These are phyloP conservation scores for Phytophthora lateralis DNA, from an alignment of 352 stramenopile genomes.

Conservation along the genomic window DNA sequence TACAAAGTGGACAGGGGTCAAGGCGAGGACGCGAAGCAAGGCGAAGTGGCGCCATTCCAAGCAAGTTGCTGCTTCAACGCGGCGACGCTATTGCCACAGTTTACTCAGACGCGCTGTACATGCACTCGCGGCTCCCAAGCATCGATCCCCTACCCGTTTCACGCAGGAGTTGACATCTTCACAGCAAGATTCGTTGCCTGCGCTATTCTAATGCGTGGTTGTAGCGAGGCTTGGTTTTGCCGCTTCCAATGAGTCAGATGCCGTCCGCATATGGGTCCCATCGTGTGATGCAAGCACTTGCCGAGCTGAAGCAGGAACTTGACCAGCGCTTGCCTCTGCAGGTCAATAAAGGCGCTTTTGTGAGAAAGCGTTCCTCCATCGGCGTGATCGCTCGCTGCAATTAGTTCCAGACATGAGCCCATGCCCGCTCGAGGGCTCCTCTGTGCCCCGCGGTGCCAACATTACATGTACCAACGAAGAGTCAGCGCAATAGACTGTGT, in stretches of 20 bases:
- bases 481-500: conserved; percentile 14
- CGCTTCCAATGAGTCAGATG: conserved; percentile 20
- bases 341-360: not conserved
- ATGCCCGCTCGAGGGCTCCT: not conserved
- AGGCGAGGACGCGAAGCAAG: conserved; percentile 4
- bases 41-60: not conserved
- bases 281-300: conserved; percentile 4
- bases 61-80: conserved; percentile 11
- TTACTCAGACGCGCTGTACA: conserved; percentile 5
- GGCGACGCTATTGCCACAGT: conserved; percentile 23
- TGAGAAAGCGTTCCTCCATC: not conserved
- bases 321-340: not conserved
- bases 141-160: conserved; percentile 12
- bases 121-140: not conserved
- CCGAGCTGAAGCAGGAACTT: no score
- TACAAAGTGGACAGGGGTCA: not conserved
- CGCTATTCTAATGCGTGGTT: no score
- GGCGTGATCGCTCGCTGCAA: no score
- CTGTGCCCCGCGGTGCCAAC: no score
- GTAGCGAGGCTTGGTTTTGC: conserved; percentile 11
- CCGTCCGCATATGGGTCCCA: conserved; percentile 21
- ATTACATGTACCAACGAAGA: not conserved
- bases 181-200: not conserved
- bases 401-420: not conserved
- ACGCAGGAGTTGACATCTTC: not conserved